Base-by-base conservation (phyloP, 2,329 filamentous ascomycete genomes). In the Colletotrichum simmondsii region DNA sequence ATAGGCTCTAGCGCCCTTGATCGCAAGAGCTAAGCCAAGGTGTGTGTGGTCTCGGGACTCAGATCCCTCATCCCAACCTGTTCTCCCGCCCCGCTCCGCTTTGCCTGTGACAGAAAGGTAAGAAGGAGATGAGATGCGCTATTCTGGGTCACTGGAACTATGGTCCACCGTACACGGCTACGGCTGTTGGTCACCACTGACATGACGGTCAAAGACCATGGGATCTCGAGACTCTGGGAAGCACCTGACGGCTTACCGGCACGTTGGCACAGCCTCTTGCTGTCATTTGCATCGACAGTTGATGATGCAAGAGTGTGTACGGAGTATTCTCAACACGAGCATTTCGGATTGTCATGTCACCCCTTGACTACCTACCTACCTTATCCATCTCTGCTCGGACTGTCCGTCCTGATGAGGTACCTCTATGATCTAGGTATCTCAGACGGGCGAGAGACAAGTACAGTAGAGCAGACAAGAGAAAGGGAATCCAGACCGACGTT, bases 111-210 rank as follows among this genome's bases (percentile, higher is more conserved):
- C 59, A 69, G 52, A 61, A 68, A 42, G 28, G 49, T 65, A 59
- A 54, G 67, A 64, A 71, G 58, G 68, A 68, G 61, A 66, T 30
- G 63, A 60, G 64, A 62, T 67, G 68, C 57, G 68, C 68, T 68
- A 71, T 68, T 71, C 68, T 58, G 64, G 42, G 68, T 71, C 58
- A 62, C 58, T 64, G 57, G 65, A 35, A 59, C 59, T 53, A 24
- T 16, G 37, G 37, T 42, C 37, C 70, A 49, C 19, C 8, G 37
- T 42, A 14, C 70, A 49, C 19, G 19, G 65, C 30, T 30, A 49
- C 19, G 19, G 65, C 30, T 30, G 59, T 68, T 67, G 61, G 65
- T 42, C 37, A 42, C 37, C 37, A 42, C 37, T 52, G 46, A 68
- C 49, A 53, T 22, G 46, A 68, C 30, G 46, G 57, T 26, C 57